Evolutionary conservation across 331 rosid species (phyloP).

Genomic region (Quercus lobata): DNA sequence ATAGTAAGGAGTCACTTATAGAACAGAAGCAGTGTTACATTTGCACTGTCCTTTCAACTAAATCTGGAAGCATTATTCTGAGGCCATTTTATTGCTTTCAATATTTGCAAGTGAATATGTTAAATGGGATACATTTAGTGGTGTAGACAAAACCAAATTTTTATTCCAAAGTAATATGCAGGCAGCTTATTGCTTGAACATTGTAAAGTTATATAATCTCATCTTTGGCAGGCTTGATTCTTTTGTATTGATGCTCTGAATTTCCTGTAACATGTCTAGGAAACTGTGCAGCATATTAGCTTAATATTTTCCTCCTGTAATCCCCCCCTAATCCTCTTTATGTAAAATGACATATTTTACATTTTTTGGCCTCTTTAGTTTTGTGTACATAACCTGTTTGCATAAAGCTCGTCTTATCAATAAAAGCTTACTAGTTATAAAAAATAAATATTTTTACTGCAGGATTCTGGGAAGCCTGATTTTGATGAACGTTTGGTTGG

Average conservation of each 20-base stretch:
- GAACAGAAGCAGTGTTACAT: too few species aligned
- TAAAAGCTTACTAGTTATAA: background rate
- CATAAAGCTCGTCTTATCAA: background rate
- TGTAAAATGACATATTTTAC: background rate
- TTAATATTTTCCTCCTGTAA: background rate
- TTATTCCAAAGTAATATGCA: too few species aligned
- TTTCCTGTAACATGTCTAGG: background rate
- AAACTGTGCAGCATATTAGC: background rate
- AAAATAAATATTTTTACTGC: background rate
- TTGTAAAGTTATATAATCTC: too few species aligned
- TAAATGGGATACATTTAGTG: too few species aligned
- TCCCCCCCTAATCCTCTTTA: background rate
- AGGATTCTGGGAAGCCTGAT: slow-evolving; percentile 34
- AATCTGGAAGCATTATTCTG: too few species aligned
- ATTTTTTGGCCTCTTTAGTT: background rate
- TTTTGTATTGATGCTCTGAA: background rate
- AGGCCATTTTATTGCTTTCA: too few species aligned
- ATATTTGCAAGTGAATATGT: too few species aligned
- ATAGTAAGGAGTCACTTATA: too few species aligned
- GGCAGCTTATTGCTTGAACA: too few species aligned
- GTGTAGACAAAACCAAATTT: too few species aligned
- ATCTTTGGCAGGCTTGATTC: background rate
- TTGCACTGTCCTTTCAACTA: too few species aligned
- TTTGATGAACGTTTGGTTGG: slow-evolving; percentile 49
- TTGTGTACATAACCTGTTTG: background rate